Conservation (phyloP, 192 early-diverging fungal species). For the Coemansia sp. region DNA sequence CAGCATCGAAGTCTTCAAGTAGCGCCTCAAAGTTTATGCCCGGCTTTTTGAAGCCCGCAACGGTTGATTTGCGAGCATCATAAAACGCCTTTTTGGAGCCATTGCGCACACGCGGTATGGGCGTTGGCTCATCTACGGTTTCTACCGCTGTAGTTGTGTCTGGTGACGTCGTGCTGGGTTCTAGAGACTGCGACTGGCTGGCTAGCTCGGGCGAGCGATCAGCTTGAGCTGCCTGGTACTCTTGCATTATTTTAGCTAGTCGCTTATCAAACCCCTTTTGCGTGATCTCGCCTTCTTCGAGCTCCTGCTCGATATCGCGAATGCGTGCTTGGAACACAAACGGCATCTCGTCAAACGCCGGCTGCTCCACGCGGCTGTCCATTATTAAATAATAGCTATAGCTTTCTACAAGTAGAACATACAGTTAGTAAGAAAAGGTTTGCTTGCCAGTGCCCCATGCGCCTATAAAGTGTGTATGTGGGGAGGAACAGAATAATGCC, state of each 20-base stretch:
- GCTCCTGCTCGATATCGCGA: slow-evolving; percentile 53
- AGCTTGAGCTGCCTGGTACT: slow-evolving; percentile 29
- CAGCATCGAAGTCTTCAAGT: slow-evolving; percentile 32
- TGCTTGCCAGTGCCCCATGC: no score
- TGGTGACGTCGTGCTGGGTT: no score
- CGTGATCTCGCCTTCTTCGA: slow-evolving; percentile 68
- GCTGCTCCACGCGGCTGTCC: slow-evolving; percentile 13
- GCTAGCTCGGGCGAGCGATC: neutral
- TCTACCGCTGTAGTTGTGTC: neutral
- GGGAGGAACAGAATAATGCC: no score
- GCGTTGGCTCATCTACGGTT: neutral
- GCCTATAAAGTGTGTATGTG: no score
- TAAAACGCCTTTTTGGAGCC: slow-evolving; percentile 19
- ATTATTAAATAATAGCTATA: slow-evolving; percentile 3
- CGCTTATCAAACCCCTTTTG: slow-evolving; percentile 74
- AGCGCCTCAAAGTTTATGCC: slow-evolving; percentile 50
- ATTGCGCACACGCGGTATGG: slow-evolving; percentile 1
- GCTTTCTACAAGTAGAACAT: neutral
- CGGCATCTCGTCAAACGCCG: slow-evolving; percentile 43
- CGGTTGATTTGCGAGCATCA: slow-evolving; percentile 45
- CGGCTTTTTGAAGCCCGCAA: slow-evolving; percentile 37
- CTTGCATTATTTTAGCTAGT: slow-evolving; percentile 55
- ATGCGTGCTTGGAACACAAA: slow-evolving; percentile 40
- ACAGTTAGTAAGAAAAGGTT: no score
- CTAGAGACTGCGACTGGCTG: no score